A percentile compares a stretch with the other conserved stretches of the same genome.
phyloP scores from a whole-genome alignment of 2,329 filamentous ascomycete genomes.

The Nemania serpens region DNA sequence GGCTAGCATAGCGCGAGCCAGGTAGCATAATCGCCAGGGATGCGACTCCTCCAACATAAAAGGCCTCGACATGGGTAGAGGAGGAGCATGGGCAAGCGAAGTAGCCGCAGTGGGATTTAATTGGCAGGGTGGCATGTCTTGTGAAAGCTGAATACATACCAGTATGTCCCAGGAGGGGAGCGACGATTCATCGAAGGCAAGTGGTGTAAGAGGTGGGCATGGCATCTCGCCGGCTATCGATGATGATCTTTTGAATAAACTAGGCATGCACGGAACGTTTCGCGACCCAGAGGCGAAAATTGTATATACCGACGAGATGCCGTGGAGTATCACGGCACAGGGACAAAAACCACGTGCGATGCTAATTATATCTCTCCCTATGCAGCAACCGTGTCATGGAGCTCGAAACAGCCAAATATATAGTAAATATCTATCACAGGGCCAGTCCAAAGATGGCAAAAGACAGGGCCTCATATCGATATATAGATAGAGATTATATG shows the following conservation, averaged over 20 bases:
- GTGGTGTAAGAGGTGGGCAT: no score
- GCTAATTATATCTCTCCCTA: neutral
- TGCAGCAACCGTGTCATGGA: neutral
- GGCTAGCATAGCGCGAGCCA: neutral
- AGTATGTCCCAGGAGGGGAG: no score
- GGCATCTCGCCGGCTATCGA: no score
- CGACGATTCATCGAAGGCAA: neutral
- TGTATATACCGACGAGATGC: neutral
- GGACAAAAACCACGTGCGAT: neutral
- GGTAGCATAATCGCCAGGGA: slow-evolving; percentile 3
- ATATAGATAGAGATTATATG: neutral
- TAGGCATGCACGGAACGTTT: neutral
- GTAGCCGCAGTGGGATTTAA: neutral
- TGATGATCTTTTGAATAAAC: neutral
- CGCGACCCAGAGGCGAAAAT: neutral
- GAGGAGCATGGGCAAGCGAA: neutral
- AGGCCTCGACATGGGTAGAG: neutral
- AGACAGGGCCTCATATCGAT: neutral
- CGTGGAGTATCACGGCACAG: neutral
- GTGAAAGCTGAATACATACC: neutral
- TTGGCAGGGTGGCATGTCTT: neutral
- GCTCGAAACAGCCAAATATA: no score
- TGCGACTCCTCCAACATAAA: slow-evolving; percentile 10
- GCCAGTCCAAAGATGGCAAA: neutral
- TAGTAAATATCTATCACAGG: neutral